Percentiles rank a stretch among this genome's conserved stretches.
These are phyloP conservation scores for Pestalotiopsis sp. DNA, from an alignment of 2,329 filamentous ascomycete species.

Conservation along the genomic window DNA sequence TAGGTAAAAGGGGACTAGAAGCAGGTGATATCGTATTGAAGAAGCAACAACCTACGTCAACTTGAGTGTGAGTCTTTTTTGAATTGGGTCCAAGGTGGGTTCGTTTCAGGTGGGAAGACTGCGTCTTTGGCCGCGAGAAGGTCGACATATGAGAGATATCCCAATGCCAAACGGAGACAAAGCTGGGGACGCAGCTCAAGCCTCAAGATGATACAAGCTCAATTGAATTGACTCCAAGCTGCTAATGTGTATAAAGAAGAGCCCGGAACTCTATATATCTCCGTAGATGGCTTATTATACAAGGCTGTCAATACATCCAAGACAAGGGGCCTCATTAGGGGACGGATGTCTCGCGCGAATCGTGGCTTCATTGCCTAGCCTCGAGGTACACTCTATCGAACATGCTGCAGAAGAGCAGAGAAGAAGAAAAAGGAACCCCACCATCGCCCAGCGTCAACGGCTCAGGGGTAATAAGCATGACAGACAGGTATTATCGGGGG, in stretches of 20 bases:
- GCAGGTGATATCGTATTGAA: neutral
- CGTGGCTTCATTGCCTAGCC: neutral
- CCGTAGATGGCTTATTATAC: neutral
- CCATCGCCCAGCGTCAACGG: neutral
- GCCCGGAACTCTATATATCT: neutral
- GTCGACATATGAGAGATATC: neutral
- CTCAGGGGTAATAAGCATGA: neutral
- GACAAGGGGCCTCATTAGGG: neutral
- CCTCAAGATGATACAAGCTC: neutral
- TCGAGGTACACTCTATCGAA: neutral
- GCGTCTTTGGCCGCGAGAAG: neutral
- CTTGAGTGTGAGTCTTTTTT: neutral
- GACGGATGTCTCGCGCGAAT: neutral
- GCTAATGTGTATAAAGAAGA: neutral
- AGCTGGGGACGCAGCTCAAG: neutral
- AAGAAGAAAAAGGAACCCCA: neutral
- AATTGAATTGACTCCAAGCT: neutral
- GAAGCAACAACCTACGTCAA: neutral
- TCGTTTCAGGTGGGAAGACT: slow-evolving; percentile 1
- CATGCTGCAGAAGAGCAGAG: neutral
- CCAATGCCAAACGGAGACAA: neutral
- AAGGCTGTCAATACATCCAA: neutral
- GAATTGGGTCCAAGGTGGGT: neutral
- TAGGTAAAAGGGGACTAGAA: too few relatives aligned
- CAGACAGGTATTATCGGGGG: neutral